phyloP scores from a whole-genome alignment of 2,329 filamentous ascomycete genomes.

The Colletotrichum tanaceti region DNA sequence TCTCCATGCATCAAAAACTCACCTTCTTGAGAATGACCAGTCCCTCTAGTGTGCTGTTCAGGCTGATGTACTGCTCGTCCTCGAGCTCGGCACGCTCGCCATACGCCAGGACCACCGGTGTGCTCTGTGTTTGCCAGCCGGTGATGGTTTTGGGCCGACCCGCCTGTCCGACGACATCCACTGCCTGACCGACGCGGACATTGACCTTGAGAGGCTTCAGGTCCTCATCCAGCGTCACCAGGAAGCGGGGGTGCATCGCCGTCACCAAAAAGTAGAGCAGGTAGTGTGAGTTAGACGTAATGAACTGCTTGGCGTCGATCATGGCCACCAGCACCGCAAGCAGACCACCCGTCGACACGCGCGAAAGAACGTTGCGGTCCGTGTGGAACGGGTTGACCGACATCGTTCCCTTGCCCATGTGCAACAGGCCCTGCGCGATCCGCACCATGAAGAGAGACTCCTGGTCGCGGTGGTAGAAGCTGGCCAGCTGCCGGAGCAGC shows the following conservation, averaged over 20 bases:
- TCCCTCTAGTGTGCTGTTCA: constrained; percentile 92
- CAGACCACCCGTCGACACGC: constrained; percentile 88
- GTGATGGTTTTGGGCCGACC: constrained; percentile 99
- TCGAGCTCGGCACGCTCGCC: constrained; percentile 97
- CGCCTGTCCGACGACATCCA: constrained; percentile 97
- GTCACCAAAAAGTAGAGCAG: constrained; percentile 97
- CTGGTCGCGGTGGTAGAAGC: constrained; percentile 97
- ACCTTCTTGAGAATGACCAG: constrained; percentile 98
- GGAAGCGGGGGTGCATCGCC: constrained; percentile 95
- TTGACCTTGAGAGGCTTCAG: constrained; percentile 95
- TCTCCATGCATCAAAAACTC: constrained; percentile 49
- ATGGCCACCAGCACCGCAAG: constrained; percentile 91
- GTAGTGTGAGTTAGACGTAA: constrained; percentile 79
- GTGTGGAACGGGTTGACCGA: constrained; percentile 99
- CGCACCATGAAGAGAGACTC: constrained; percentile 99
- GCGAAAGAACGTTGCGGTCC: constrained; percentile 93
- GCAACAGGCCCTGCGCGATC: constrained; percentile 94
- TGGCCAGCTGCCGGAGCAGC: constrained; percentile 91
- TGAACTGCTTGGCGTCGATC: constrained; percentile 92
- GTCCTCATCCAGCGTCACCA: constrained; percentile 95
- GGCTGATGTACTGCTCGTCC: constrained; percentile 94
- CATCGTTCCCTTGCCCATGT: constrained; percentile 99
- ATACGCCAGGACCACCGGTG: constrained; percentile 93
- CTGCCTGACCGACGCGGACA: constrained; percentile 95
- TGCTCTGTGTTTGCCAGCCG: constrained; percentile 99